These are phyloP conservation scores for Dothistroma pini DNA, from an alignment of 2,329 filamentous ascomycete genomes.

Conservation along the genomic window DNA sequence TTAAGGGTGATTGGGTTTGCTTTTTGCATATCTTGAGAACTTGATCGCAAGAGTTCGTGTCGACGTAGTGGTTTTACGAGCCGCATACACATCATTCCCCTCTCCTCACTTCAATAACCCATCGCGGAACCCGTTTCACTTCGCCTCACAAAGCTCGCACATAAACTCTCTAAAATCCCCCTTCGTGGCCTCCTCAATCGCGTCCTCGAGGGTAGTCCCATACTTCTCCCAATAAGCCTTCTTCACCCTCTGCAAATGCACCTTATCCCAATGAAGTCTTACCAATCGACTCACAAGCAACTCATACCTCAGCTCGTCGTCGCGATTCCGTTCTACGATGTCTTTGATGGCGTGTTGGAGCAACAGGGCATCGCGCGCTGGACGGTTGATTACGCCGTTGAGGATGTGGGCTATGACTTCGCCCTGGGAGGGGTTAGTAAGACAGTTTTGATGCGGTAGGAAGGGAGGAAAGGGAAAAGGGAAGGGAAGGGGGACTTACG, in stretches of 20 bases:
- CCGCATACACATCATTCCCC: too few relatives aligned
- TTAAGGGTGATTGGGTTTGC: too few relatives aligned
- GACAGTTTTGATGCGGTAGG: background rate
- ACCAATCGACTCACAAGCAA: constrained; percentile 84
- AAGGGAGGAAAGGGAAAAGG: background rate
- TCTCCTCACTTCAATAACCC: too few relatives aligned
- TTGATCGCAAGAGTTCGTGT: too few relatives aligned
- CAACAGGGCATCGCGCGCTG: constrained; percentile 86
- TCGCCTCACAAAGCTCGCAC: constrained; percentile 30
- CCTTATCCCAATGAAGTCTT: constrained; percentile 85
- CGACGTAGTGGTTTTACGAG: too few relatives aligned
- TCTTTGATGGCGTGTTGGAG: constrained; percentile 80
- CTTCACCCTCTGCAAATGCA: constrained; percentile 77
- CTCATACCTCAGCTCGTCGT: constrained; percentile 65
- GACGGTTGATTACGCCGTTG: constrained; percentile 93
- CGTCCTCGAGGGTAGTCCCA: constrained; percentile 67
- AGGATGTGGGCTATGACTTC: constrained; percentile 93
- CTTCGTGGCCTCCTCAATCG: constrained; percentile 71
- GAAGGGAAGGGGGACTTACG: constrained; percentile 54
- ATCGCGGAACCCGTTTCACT: too few relatives aligned
- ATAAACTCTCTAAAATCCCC: constrained; percentile 53
- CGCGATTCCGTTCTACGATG: constrained; percentile 37
- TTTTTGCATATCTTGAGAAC: too few relatives aligned
- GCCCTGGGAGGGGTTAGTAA: constrained; percentile 56
- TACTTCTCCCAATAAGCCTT: constrained; percentile 76